Base-by-base conservation (phyloP, 192 early-diverging fungal genomes). In the Helicostylum pulchrum region DNA sequence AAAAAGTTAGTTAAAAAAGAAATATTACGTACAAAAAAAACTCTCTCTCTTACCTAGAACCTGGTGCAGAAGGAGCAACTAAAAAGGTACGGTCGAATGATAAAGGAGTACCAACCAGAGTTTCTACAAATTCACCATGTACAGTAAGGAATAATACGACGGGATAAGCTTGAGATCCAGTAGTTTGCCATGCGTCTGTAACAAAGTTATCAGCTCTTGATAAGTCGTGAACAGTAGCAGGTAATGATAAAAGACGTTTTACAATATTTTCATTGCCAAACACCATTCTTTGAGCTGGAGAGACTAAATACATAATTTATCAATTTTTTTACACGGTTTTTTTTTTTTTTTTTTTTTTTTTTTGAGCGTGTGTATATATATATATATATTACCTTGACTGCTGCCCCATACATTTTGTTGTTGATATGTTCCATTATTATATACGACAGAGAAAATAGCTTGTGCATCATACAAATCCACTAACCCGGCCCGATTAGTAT, bases 111-210 rank as follows among this genome's bases (percentile, higher is more conserved):
- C 62, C 57, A 4, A 23, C 51, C 30, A n/a, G 59, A 50, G 51
- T 58, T 44, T 69, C 74, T 20, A 48, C 30, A 49, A 75, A 67
- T 32, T 66, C 61, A 43, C 74, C 74, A 46, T 75, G 74, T 0
- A 75, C 49, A 39, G 44, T 70, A 30, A 75, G 23, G 32, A 54
- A 53, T 15, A 75, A 46, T 0, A 67, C 32, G 31, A 42, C 60
- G 3, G 74, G 56, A 36, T 68, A 55, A 7, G 43, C 26, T 31
- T 44, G 52, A 4, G 71, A 67, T 9, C 67, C 64, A 5, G 64
- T 62, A 21, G 65, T 77, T 60, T 82, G 77, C 80, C 80, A 82
- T n/a, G 80, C 77, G 58, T 82, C 80, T 2, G 75, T 66, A n/a
- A 67, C 53, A 53, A 77, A 62, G 23, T 75, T 75, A 45, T 73